phyloP scores from a whole-genome alignment of 805 yeast genomes.

The Saturnispora serradocipensis region DNA sequence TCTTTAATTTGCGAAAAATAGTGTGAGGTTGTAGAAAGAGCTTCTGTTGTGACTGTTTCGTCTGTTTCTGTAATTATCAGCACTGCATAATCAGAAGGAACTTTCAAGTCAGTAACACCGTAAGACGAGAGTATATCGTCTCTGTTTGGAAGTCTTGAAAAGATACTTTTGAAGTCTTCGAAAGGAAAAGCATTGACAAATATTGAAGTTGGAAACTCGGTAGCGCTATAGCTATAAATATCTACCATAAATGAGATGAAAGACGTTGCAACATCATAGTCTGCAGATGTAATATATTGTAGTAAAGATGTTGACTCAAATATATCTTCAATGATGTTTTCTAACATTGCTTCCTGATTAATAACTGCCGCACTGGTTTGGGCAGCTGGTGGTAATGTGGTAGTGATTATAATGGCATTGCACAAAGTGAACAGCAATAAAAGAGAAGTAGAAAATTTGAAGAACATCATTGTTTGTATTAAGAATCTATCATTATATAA shows the following conservation, averaged over 20 bases:
- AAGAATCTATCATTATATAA: background rate
- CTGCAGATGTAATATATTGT: slow-evolving; percentile 24
- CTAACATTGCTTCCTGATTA: slow-evolving; percentile 19
- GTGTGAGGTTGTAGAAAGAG: background rate
- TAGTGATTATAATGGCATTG: slow-evolving; percentile 10
- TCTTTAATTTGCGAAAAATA: background rate
- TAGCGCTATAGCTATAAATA: slow-evolving; percentile 8
- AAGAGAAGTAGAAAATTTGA: background rate
- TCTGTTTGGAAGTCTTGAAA: slow-evolving; percentile 29
- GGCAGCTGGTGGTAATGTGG: slow-evolving; percentile 18
- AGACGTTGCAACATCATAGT: slow-evolving; percentile 23
- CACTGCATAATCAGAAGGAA: slow-evolving; percentile 24
- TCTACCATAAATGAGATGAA: slow-evolving; percentile 25
- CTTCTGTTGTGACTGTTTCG: background rate
- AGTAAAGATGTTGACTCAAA: slow-evolving; percentile 1
- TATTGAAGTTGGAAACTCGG: slow-evolving; percentile 19
- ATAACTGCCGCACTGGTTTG: slow-evolving; percentile 27
- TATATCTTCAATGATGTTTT: slow-evolving; percentile 19
- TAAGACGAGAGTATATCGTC: slow-evolving; percentile 19
- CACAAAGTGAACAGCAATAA: background rate
- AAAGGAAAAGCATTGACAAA: slow-evolving; percentile 26
- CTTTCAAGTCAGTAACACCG: slow-evolving; percentile 19
- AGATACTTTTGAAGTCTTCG: slow-evolving; percentile 24
- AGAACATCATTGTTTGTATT: background rate
- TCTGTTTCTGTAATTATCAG: slow-evolving; percentile 8